Percentiles rank a stretch among this genome's conserved stretches.
phyloP scores from a whole-genome alignment of 305 asterid species.

The Caryopteris hybrid region DNA sequence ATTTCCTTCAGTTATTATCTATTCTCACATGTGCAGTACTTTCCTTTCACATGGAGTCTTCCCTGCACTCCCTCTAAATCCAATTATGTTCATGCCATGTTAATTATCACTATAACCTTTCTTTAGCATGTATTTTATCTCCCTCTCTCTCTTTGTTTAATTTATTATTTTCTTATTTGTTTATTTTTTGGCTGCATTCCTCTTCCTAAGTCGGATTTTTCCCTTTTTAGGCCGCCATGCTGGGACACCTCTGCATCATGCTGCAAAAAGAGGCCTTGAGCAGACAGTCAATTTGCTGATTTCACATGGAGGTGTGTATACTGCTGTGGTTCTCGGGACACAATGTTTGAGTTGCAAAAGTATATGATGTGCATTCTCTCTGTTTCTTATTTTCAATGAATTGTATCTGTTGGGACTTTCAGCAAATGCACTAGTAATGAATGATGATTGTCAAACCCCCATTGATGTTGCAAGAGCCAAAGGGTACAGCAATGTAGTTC shows the following conservation, averaged over 20 bases:
- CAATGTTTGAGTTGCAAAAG: slow-evolving; percentile 10
- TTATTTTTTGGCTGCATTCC: not conserved
- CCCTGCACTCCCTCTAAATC: not conserved
- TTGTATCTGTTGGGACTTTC: slow-evolving; percentile 26
- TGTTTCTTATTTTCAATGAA: slow-evolving; percentile 10
- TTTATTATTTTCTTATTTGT: not conserved
- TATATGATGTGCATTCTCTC: not conserved
- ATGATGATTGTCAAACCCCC: slow-evolving; percentile 90
- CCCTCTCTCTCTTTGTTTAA: not conserved
- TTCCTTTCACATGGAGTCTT: not conserved
- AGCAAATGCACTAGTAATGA: slow-evolving; percentile 84
- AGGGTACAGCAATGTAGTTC: slow-evolving; percentile 74
- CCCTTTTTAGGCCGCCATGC: slow-evolving; percentile 63
- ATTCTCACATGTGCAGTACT: not conserved
- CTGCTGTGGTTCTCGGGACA: not conserved
- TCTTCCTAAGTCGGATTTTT: slow-evolving; percentile 5
- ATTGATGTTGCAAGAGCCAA: slow-evolving; percentile 89
- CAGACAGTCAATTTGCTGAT: slow-evolving; percentile 87
- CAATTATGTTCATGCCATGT: not conserved
- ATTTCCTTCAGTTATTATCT: not conserved
- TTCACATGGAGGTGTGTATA: slow-evolving; percentile 67
- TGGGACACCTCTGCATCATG: slow-evolving; percentile 97
- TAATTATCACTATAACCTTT: not conserved
- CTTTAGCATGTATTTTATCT: not conserved
- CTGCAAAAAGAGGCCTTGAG: slow-evolving; percentile 94